Percentiles rank a stretch among this genome's conserved stretches.
Evolutionary conservation across 192 early-diverging fungal species (phyloP).

Genomic region (Funneliformis mosseae): DNA sequence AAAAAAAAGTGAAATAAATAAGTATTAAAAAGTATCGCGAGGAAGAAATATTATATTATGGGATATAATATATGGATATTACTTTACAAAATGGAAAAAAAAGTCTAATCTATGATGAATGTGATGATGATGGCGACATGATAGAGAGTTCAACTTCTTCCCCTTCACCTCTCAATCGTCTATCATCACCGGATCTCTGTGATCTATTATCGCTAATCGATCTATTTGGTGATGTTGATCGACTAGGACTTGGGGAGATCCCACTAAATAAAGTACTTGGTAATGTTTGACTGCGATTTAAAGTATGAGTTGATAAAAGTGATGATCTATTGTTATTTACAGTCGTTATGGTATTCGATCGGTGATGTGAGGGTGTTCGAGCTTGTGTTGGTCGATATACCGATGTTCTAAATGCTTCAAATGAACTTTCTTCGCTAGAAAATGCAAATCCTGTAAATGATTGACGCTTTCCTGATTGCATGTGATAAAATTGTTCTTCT

Average conservation of each 20-base stretch:
- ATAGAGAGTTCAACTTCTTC: constrained; percentile 30
- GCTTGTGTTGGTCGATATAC: constrained; percentile 39
- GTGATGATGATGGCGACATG: background rate
- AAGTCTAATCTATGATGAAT: background rate
- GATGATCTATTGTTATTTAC: background rate
- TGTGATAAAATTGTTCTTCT: constrained; percentile 42
- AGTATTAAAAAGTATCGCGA: too few species aligned
- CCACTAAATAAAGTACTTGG: constrained; percentile 7
- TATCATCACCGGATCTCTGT: background rate
- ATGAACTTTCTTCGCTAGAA: constrained; percentile 46
- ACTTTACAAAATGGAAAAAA: background rate
- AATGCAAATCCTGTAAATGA: constrained; percentile 53
- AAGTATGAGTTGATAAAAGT: background rate
- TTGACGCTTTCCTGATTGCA: constrained; percentile 45
- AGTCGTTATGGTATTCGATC: background rate
- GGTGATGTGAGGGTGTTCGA: background rate
- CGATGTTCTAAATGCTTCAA: constrained; percentile 43
- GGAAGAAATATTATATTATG: too few species aligned
- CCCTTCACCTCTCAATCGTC: background rate
- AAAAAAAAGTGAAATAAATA: background rate
- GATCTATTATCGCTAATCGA: background rate
- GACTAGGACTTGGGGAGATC: background rate
- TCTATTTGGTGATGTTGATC: background rate
- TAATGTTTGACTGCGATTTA: constrained; percentile 22
- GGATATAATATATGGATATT: background rate